phyloP scores from a whole-genome alignment of 768 basidiomycete species.

The Boletus reticuloceps region DNA sequence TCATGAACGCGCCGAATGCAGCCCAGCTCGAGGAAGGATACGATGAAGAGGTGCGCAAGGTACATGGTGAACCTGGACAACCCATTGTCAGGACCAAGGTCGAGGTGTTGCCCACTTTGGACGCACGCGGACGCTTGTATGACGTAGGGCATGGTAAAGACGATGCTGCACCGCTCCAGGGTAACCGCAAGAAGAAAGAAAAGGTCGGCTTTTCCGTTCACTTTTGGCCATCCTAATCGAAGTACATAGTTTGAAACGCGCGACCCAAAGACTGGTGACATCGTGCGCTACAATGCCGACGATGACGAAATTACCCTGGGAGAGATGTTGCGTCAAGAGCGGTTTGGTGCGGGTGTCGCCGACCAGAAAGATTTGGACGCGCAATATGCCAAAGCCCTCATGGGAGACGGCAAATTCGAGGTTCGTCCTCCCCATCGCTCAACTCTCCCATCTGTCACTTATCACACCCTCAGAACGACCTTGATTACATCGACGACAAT shows the following conservation, averaged over 20 bases:
- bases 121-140: conserved; percentile 81
- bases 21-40: conserved; percentile 81
- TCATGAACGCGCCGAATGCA: conserved; percentile 80
- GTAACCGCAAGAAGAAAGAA: conserved; percentile 79
- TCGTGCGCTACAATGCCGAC: conserved; percentile 86
- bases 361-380: conserved; percentile 93
- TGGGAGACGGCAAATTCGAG: conserved; percentile 85
- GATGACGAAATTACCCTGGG: conserved; percentile 85
- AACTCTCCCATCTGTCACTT: background rate
- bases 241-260: conserved; percentile 73
- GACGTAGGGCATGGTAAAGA: conserved; percentile 84
- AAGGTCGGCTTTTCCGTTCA: conserved; percentile 41
- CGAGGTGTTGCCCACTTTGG: conserved; percentile 86
- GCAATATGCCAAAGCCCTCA: conserved; percentile 84
- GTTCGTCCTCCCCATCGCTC: conserved; percentile 36
- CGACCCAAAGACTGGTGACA: conserved; percentile 86
- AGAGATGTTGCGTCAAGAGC: conserved; percentile 91
- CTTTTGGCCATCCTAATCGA: background rate
- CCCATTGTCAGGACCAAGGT: conserved; percentile 55
- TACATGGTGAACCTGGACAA: conserved; percentile 41
- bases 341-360: conserved; percentile 81
- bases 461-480: conserved; percentile 54
- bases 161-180: conserved; percentile 48
- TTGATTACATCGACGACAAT: conserved; percentile 97
- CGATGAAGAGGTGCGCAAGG: conserved; percentile 59